A percentile compares a stretch with the other conserved stretches of the same genome.
Conservation (phyloP, 2,329 filamentous ascomycete species). For the Cryphonectria naterciae region DNA sequence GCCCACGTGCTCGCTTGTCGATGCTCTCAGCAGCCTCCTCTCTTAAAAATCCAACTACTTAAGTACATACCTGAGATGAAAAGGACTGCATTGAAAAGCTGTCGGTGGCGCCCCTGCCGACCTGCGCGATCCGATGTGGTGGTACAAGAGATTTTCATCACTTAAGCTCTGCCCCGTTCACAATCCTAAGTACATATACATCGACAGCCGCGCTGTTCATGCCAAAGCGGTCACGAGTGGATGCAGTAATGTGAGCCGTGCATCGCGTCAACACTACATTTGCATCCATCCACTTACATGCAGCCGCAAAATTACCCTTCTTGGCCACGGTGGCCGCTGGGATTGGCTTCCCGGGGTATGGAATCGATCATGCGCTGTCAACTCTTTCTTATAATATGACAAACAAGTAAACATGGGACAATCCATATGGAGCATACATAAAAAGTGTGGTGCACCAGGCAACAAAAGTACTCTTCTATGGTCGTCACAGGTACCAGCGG, state of each 20-base stretch:
- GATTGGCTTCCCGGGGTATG: conserved; percentile 7
- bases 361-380: background rate
- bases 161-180: background rate
- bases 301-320: conserved; percentile 7
- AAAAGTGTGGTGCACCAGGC: background rate
- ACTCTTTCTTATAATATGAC: background rate
- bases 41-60: background rate
- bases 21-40: background rate
- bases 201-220: background rate
- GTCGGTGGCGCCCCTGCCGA: background rate
- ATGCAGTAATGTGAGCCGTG: conserved; percentile 8
- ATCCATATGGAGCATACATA: background rate
- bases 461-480: conserved; percentile 15
- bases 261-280: conserved; percentile 7
- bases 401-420: conserved; percentile 1
- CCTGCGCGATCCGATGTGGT: background rate
- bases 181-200: background rate
- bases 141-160: background rate
- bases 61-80: background rate
- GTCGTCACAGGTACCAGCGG: conserved; percentile 9
- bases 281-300: background rate
- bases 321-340: background rate
- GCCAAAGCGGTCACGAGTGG: conserved; percentile 11
- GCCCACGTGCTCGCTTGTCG: background rate
- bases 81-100: background rate